Conservation (phyloP, 768 basidiomycete genomes). For the Leccinum imitatum region DNA sequence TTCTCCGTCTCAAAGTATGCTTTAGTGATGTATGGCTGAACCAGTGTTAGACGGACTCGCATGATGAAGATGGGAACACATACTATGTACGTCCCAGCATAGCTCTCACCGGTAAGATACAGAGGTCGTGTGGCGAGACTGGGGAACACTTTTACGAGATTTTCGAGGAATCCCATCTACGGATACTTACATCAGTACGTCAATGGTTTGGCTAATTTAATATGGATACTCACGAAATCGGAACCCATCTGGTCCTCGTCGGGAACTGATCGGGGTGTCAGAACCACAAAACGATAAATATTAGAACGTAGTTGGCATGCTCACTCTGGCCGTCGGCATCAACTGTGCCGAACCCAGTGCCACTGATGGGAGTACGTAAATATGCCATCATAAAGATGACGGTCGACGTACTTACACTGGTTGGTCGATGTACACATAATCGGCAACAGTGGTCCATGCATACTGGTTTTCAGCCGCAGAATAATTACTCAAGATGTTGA, state of each 20-base stretch:
- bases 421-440: conserved; percentile 69
- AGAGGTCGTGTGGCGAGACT: conserved; percentile 63
- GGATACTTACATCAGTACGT: not conserved
- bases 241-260: conserved; percentile 62
- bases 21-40: conserved; percentile 76
- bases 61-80: conserved; percentile 34
- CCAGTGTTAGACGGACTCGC: not conserved
- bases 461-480: conserved; percentile 47
- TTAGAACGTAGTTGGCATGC: conserved; percentile 8
- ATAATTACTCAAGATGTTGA: conserved; percentile 52
- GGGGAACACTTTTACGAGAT: conserved; percentile 74
- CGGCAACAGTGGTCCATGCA: conserved; percentile 54
- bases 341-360: conserved; percentile 63
- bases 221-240: conserved; percentile 37
- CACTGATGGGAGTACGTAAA: conserved; percentile 35
- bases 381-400: not conserved
- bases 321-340: conserved; percentile 57
- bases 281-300: not conserved
- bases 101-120: conserved; percentile 71
- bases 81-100: conserved; percentile 69
- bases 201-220: not conserved
- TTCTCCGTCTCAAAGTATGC: conserved; percentile 58
- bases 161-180: conserved; percentile 68
- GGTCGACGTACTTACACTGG: conserved; percentile 44
- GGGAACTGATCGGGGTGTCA: conserved; percentile 36